Evolutionary conservation across 179 eudicot genomes (phyloP).

Genomic region (Spergularia azorica): DNA sequence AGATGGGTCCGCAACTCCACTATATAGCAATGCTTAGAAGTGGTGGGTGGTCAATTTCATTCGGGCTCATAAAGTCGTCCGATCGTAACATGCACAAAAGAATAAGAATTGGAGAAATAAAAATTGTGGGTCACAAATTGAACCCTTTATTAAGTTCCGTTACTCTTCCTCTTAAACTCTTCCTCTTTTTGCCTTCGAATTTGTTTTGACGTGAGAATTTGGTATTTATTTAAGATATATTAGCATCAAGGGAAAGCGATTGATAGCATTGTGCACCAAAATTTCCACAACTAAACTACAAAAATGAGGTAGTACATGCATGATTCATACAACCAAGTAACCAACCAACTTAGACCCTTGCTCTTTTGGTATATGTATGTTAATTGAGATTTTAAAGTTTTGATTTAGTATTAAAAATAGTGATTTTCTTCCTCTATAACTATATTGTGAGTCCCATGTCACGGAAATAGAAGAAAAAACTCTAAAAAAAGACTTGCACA

Average conservation of each 20-base stretch:
- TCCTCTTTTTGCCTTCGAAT: conserved; percentile 27
- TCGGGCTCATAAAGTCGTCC: not conserved
- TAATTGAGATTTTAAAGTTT: not conserved
- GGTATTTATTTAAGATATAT: conserved; percentile 1
- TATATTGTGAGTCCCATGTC: too few relatives aligned
- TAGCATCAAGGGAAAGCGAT: conserved; percentile 24
- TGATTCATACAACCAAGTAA: not conserved
- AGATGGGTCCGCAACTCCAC: conserved; percentile 28
- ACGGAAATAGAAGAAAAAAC: too few relatives aligned
- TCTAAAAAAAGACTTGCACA: too few relatives aligned
- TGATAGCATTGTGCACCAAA: conserved; percentile 22
- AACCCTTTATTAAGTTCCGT: conserved; percentile 18
- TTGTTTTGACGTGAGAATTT: conserved; percentile 21
- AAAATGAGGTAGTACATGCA: conserved; percentile 8
- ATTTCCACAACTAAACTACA: conserved; percentile 14
- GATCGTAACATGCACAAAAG: conserved; percentile 30
- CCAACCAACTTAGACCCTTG: conserved; percentile 1
- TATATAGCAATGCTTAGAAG: conserved; percentile 4
- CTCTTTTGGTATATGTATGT: not conserved
- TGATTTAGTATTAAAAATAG: too few relatives aligned
- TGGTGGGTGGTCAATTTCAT: conserved; percentile 26
- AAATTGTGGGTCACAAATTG: conserved; percentile 21
- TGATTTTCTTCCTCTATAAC: too few relatives aligned
- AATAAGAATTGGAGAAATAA: conserved; percentile 15
- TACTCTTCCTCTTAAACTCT: conserved; percentile 32